Percentiles rank a stretch among this genome's conserved stretches.
These are phyloP conservation scores for Chaetomium tenue DNA, from an alignment of 495 filamentous ascomycete genomes.

Conservation along the genomic window DNA sequence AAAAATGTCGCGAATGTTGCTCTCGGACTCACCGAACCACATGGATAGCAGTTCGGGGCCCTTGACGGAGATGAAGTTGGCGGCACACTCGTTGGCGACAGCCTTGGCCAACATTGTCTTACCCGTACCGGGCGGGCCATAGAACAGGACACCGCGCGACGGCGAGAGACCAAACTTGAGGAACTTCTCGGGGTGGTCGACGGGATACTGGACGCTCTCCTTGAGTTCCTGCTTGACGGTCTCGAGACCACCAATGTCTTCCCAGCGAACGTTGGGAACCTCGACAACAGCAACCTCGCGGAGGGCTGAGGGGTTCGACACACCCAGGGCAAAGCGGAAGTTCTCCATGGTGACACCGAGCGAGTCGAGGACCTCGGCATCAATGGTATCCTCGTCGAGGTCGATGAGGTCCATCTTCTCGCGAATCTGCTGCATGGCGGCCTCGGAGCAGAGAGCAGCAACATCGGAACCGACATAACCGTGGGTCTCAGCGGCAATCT, in stretches of 20 bases:
- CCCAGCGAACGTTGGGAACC: conserved; percentile 98
- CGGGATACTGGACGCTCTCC: conserved; percentile 97
- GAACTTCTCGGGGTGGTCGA: conserved; percentile 99
- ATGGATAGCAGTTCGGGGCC: conserved; percentile 96
- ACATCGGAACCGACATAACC: conserved; percentile 99
- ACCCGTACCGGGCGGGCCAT: conserved; percentile 98
- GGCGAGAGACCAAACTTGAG: conserved; percentile 99
- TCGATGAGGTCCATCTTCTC: conserved; percentile 99
- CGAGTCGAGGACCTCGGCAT: conserved; percentile 96
- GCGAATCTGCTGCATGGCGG: conserved; percentile 99
- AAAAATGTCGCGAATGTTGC: conserved; percentile 99
- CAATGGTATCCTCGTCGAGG: conserved; percentile 97
- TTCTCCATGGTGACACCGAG: conserved; percentile 99
- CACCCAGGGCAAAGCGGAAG: conserved; percentile 96
- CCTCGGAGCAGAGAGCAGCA: conserved; percentile 97
- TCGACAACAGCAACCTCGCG: conserved; percentile 99
- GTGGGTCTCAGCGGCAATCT: conserved; percentile 96
- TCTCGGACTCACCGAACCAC: conserved; percentile 99
- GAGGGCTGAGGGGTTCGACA: conserved; percentile 96
- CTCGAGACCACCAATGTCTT: conserved; percentile 98
- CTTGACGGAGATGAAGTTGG: conserved; percentile 99
- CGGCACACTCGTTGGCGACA: conserved; percentile 97
- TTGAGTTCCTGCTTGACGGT: conserved; percentile 99
- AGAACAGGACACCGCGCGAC: conserved; percentile 97
- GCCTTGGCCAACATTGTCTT: conserved; percentile 99